Conservation (phyloP, 108 stramenopile species). For the Skeletonema tropicum region DNA sequence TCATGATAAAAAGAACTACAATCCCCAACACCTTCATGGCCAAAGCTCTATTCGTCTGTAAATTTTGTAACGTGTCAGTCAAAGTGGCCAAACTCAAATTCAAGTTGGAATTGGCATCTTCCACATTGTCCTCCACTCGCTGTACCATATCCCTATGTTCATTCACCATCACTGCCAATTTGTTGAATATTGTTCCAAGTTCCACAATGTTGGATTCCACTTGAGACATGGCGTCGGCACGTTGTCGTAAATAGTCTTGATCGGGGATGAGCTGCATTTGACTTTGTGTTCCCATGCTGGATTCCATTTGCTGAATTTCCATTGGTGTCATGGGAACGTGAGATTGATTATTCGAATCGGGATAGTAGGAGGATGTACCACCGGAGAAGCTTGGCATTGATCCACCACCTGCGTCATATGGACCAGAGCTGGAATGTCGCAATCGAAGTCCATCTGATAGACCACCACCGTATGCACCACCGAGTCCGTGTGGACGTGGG, state of each 20-base stretch:
- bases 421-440: constrained; percentile 31
- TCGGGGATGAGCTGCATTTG: constrained; percentile 88
- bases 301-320: constrained; percentile 90
- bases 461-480: constrained; percentile 18
- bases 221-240: constrained; percentile 86
- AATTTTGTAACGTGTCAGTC: constrained; percentile 79
- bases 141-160: constrained; percentile 91
- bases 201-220: constrained; percentile 89
- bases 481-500: constrained; percentile 47
- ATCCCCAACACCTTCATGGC: constrained; percentile 75
- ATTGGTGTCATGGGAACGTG: constrained; percentile 70
- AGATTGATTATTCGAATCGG: constrained; percentile 37
- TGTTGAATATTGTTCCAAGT: constrained; percentile 87
- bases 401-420: constrained; percentile 22
- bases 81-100: constrained; percentile 72
- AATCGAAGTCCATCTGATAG: constrained; percentile 34
- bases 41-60: constrained; percentile 75
- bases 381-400: constrained; percentile 41
- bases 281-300: constrained; percentile 63
- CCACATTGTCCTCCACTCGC: constrained; percentile 91
- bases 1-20: constrained; percentile 80
- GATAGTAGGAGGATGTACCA: constrained; percentile 39
- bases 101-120: constrained; percentile 83
- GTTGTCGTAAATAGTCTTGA: constrained; percentile 79
- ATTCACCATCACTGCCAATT: constrained; percentile 87